phyloP scores from a whole-genome alignment of 1,284 basidiomycete species.

The Ceratorhiza oryzae-sativae region DNA sequence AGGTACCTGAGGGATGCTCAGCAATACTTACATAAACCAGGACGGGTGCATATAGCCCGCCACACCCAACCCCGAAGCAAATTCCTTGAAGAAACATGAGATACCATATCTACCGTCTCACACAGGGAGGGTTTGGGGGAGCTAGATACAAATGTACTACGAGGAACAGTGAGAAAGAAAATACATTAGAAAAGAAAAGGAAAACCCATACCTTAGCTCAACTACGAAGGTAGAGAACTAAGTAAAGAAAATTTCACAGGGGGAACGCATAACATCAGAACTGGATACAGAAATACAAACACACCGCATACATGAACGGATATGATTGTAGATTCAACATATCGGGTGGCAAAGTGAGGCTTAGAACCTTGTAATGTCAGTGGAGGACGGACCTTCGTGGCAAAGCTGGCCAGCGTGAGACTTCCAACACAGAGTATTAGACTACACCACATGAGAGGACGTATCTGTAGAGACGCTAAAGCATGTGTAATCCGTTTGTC shows the following conservation, averaged over 20 bases:
- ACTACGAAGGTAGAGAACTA: too few species aligned
- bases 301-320: too few species aligned
- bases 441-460: slow-evolving; percentile 20
- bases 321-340: too few species aligned
- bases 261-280: too few species aligned
- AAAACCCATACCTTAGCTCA: too few species aligned
- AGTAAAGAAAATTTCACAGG: too few species aligned
- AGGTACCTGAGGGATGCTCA: not conserved
- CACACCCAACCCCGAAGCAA: slow-evolving; percentile 32
- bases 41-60: slow-evolving; percentile 40
- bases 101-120: slow-evolving; percentile 41
- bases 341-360: too few species aligned
- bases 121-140: too few species aligned
- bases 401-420: slow-evolving; percentile 40
- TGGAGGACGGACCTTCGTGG: slow-evolving; percentile 35
- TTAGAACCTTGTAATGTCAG: not conserved
- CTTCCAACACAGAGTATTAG: slow-evolving; percentile 33
- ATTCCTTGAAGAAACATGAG: slow-evolving; percentile 38
- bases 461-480: not conserved
- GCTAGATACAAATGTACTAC: too few species aligned
- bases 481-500: not conserved
- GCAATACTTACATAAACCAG: slow-evolving; percentile 35
- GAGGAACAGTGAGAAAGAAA: too few species aligned
- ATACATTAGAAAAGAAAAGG: too few species aligned
- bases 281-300: too few species aligned